Base-by-base conservation (phyloP, 352 stramenopile genomes). In the Phytopythium oedochilum region DNA sequence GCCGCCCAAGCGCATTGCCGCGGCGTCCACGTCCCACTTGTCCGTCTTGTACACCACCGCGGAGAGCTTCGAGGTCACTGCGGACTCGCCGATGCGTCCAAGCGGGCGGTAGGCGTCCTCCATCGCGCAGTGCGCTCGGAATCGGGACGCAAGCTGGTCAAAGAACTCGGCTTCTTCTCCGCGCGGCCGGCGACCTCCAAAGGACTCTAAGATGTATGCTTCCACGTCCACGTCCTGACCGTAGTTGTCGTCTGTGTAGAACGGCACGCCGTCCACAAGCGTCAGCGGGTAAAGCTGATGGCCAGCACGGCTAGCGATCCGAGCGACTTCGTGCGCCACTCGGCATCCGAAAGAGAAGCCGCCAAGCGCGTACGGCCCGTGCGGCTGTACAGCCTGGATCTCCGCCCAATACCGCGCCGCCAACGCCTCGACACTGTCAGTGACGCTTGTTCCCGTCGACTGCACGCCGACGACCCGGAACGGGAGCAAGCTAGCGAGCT, bases 261-360 rank as follows among this genome's bases (percentile, higher is more conserved):
- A 73, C 2, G 75, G 75, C 7, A 75, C 53, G 0, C 75, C 70
- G 48, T 86, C 72, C 5, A 86, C 29, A 26, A 86, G 57, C 28
- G 60, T 64, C 14, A 86, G 63, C 17, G 75, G 68, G 15, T 55
- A 42, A 14, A 86, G 28, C 5, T 26, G 14, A 15, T 70, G 60
- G 0, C 75, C 72, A 10, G 76, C 63, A 1, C 23, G 25, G 10
- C 44, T 25, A 0, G 61, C 71, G 18, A 82, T 49, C 4, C 64
- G 44, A 10, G 67, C 71, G 15, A 84, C 61, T 28, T 70, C 70
- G 28, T 79, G 55, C 6, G 75, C 75, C 12, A 89, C 65, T 11
- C 78, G 75, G 44, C 75, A 82, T 5, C 78, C 78, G 61, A 87
- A 89, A 2, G 78, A 89, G 46, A 78, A 89, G 9, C 75, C 78